A percentile compares a stretch with the other conserved stretches of the same genome.
Conservation (phyloP, 1,284 basidiomycete genomes). For the Rhodotorula sp. region DNA sequence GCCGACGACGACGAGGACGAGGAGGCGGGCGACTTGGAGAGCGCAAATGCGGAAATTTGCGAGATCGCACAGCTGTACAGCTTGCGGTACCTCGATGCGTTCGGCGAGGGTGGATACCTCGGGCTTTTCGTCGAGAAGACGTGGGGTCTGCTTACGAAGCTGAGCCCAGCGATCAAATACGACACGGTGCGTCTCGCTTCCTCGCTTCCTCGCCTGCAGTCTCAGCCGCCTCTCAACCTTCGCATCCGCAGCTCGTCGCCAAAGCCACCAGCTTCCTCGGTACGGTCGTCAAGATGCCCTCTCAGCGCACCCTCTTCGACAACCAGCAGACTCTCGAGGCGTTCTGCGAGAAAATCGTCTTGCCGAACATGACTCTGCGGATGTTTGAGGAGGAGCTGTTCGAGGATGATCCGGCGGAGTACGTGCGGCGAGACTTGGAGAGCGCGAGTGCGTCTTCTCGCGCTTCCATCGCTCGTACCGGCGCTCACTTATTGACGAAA, state of each 20-base stretch:
- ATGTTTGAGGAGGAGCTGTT: conserved; percentile 92
- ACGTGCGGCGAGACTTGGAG: conserved; percentile 86
- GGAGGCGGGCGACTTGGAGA: conserved; percentile 74
- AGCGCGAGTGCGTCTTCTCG: conserved; percentile 52
- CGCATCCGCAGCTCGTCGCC: conserved; percentile 68
- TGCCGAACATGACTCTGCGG: conserved; percentile 86
- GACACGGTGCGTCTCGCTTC: conserved; percentile 62
- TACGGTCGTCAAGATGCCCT: conserved; percentile 66
- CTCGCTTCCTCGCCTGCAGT: no score
- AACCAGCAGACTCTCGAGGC: conserved; percentile 70
- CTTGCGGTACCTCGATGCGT: conserved; percentile 85
- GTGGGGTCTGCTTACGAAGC: conserved; percentile 80
- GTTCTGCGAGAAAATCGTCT: conserved; percentile 83
- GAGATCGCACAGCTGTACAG: conserved; percentile 92
- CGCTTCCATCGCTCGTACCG: background rate
- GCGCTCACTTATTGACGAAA: background rate
- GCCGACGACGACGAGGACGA: conserved; percentile 70
- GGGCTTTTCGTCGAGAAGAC: conserved; percentile 77
- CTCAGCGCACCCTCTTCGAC: conserved; percentile 62
- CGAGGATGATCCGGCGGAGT: conserved; percentile 95
- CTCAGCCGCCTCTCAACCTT: background rate
- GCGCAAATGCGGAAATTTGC: conserved; percentile 83
- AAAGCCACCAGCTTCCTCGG: conserved; percentile 90
- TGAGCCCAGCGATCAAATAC: conserved; percentile 69
- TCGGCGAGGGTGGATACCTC: conserved; percentile 56